Base-by-base conservation (phyloP, 352 stramenopile genomes). In the Phytophthora cryptogea region DNA sequence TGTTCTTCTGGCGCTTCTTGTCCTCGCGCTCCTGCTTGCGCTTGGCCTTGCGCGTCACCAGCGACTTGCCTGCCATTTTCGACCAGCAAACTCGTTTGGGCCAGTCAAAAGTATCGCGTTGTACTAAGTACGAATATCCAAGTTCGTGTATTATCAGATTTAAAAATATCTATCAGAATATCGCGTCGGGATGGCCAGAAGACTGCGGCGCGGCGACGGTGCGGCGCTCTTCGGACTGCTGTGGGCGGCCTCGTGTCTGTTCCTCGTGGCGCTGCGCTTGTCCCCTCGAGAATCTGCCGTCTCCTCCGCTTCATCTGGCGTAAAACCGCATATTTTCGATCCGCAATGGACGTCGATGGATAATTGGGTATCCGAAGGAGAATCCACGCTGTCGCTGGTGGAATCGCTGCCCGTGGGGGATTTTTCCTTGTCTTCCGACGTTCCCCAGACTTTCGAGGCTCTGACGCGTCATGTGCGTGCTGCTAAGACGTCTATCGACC, bases 1-100 rank as follows among this genome's bases (percentile, higher is more conserved):
- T 89, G 59, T 82, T 80, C 48, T 81, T 83, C 39, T 69, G 67
- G 28, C 73, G 80, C 63, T 94, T 94, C 74, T 92, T 92, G 57
- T 90, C 76, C 23, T 86, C 63, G 51, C 85, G 85, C 76, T 87
- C 74, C 46, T 68, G 69, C 70, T 92, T 92, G 68, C 85, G 85
- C 72, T 90, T 90, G 44, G 71, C 72, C 74, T 92, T 94, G 64
- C 85, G 80, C 52, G 73, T 79, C 52, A 76, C 31, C 39, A 45
- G 16, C 39, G 16, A 0, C 31, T 54, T 69, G 17, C 16, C 72
- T 36, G 65, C 26, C 37, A 41, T 41, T 41, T 40, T 13, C 13
- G 14, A 44, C 16, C 27, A 28, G n/a, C 16, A 44, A 8, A 44
- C n/a, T n/a, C n/a, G n/a, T n/a, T 17, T 43, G 37, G 39, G 28